Conservation (phyloP, 106 monocot species). For the Dendrobium catenatum region DNA sequence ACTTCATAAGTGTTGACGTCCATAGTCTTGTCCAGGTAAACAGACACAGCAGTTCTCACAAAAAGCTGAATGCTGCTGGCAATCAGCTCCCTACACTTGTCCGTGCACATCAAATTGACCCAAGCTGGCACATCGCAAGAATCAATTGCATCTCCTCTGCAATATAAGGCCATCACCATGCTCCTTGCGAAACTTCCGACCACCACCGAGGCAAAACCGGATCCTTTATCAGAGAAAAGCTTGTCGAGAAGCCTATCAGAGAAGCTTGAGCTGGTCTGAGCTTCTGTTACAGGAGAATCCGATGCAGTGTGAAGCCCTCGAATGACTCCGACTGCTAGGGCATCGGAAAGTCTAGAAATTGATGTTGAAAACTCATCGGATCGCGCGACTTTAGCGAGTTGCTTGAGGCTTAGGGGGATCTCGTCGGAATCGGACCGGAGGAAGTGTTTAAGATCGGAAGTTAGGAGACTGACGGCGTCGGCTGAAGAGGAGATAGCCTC, state of each 20-base stretch:
- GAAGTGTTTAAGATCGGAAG: constrained; percentile 57
- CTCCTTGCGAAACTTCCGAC: constrained; percentile 63
- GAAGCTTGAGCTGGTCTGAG: constrained; percentile 17
- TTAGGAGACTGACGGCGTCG: constrained; percentile 38
- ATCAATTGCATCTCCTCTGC: neutral
- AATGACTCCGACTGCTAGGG: constrained; percentile 44
- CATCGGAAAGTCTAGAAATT: constrained; percentile 44
- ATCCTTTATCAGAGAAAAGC: constrained; percentile 45
- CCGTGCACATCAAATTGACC: constrained; percentile 35
- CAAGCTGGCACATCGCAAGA: constrained; percentile 16
- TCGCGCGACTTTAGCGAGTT: constrained; percentile 47
- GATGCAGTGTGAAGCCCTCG: constrained; percentile 19
- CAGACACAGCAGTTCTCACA: constrained; percentile 57
- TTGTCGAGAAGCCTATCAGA: constrained; percentile 44
- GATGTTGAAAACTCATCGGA: constrained; percentile 49
- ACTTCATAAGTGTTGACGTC: constrained; percentile 59
- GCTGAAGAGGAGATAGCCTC: constrained; percentile 40
- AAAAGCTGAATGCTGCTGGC: constrained; percentile 50
- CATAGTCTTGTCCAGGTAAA: constrained; percentile 76
- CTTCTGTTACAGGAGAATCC: neutral
- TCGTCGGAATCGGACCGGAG: constrained; percentile 63
- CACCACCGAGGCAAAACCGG: constrained; percentile 47
- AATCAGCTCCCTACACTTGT: constrained; percentile 34
- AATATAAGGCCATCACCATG: constrained; percentile 38
- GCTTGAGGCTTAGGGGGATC: constrained; percentile 46